Evolutionary conservation across 768 basidiomycete genomes (phyloP).

Genomic region (Lyophyllum shimeji): DNA sequence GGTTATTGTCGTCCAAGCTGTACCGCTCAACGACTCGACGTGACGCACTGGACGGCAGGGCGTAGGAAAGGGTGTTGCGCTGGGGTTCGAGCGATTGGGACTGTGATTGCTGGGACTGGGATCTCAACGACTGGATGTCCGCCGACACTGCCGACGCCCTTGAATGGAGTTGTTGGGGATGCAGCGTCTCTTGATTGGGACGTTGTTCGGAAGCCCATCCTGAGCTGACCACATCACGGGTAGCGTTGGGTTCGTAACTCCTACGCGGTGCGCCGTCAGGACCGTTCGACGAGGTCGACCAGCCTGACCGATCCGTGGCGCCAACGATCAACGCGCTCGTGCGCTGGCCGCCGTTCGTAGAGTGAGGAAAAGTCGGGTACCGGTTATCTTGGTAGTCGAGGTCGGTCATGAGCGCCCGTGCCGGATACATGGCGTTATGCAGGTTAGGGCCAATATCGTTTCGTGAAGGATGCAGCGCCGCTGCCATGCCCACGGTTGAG

Average conservation of each 20-base stretch:
- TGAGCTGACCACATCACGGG: constrained; percentile 17
- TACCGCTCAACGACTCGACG: constrained; percentile 52
- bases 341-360: constrained; percentile 21
- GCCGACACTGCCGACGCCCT: constrained; percentile 26
- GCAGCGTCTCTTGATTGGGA: constrained; percentile 19
- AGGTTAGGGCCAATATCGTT: constrained; percentile 37
- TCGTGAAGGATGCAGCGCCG: constrained; percentile 47
- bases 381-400: constrained; percentile 65
- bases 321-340: constrained; percentile 29
- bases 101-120: constrained; percentile 30
- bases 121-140: constrained; percentile 28
- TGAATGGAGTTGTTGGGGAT: constrained; percentile 19
- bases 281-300: constrained; percentile 22
- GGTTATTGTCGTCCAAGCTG: constrained; percentile 47
- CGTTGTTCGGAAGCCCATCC: constrained; percentile 24
- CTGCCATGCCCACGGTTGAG: constrained; percentile 37
- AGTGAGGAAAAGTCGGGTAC: constrained; percentile 39
- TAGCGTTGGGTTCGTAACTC: constrained; percentile 17
- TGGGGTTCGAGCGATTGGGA: constrained; percentile 33
- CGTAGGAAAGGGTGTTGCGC: constrained; percentile 43
- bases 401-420: constrained; percentile 53
- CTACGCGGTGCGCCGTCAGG: constrained; percentile 13
- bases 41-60: constrained; percentile 39
- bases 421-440: constrained; percentile 41
- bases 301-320: constrained; percentile 24